phyloP scores from a whole-genome alignment of 2,329 filamentous ascomycete species.

The Fusarium falciforme region DNA sequence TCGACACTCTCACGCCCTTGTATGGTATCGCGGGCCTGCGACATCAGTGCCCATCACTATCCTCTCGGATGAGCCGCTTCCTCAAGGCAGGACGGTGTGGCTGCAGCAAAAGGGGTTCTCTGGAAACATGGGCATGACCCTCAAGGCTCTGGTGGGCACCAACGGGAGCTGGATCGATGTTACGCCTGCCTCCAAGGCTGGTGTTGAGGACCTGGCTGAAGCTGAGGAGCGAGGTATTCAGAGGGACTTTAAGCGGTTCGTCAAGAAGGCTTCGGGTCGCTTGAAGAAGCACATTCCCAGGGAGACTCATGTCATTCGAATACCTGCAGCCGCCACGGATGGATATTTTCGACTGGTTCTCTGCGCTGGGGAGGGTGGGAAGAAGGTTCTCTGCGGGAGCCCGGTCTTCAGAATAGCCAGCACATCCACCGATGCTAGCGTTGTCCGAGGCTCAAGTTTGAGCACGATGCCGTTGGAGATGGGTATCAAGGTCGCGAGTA shows the following conservation, averaged over 20 bases:
- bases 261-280: conserved; percentile 64
- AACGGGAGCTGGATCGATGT: conserved; percentile 74
- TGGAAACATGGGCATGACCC: conserved; percentile 74
- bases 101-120: conserved; percentile 76
- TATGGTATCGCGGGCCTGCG: conserved; percentile 74
- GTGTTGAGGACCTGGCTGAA: conserved; percentile 60
- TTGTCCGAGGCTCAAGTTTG: conserved; percentile 73
- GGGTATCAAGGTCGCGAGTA: conserved; percentile 67
- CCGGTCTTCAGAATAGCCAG: conserved; percentile 78
- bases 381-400: conserved; percentile 71
- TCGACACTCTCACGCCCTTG: conserved; percentile 71
- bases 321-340: conserved; percentile 71
- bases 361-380: conserved; percentile 58
- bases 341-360: conserved; percentile 77
- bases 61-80: conserved; percentile 68
- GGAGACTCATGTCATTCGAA: conserved; percentile 73
- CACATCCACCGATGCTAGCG: conserved; percentile 69
- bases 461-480: conserved; percentile 74
- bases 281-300: conserved; percentile 62
- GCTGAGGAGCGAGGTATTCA: conserved; percentile 75
- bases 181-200: conserved; percentile 65
- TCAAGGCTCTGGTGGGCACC: conserved; percentile 71
- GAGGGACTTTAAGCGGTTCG: conserved; percentile 73
- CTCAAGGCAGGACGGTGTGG: conserved; percentile 70
- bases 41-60: conserved; percentile 74